Evolutionary conservation across 2,329 filamentous ascomycete species (phyloP).

Genomic region (Colletotrichum lentis): DNA sequence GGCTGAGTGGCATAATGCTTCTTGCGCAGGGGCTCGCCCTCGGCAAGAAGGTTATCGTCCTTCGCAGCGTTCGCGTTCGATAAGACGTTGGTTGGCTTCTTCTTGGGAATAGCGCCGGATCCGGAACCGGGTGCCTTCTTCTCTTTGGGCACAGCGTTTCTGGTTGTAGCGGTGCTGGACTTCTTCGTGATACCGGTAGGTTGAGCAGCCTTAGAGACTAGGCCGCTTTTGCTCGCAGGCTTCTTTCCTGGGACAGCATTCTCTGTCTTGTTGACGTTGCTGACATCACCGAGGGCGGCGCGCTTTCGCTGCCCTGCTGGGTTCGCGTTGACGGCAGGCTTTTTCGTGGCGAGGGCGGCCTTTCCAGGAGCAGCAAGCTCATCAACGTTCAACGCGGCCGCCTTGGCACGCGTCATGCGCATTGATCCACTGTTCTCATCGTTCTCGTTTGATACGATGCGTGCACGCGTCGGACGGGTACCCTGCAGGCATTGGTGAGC

Average conservation of each 20-base stretch:
- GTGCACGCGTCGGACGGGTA: constrained; percentile 70
- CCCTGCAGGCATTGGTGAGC: constrained; percentile 55
- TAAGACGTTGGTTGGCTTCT: constrained; percentile 67
- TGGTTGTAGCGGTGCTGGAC: constrained; percentile 65
- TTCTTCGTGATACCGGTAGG: constrained; percentile 83
- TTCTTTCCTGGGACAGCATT: constrained; percentile 77
- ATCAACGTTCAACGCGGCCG: constrained; percentile 75
- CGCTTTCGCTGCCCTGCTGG: constrained; percentile 71
- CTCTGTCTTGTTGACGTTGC: constrained; percentile 88
- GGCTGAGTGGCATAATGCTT: constrained; percentile 59
- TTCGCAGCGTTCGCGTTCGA: constrained; percentile 75
- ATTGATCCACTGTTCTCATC: constrained; percentile 85
- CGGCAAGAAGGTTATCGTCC: constrained; percentile 68
- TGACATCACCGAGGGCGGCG: constrained; percentile 89
- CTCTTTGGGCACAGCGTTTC: constrained; percentile 73
- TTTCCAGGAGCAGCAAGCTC: constrained; percentile 69
- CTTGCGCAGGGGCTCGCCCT: constrained; percentile 74
- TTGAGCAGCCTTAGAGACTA: constrained; percentile 82
- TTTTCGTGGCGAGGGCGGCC: constrained; percentile 75
- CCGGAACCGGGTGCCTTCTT: constrained; percentile 77
- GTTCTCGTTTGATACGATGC: constrained; percentile 88
- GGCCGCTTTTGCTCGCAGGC: constrained; percentile 68
- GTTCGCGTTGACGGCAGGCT: constrained; percentile 61
- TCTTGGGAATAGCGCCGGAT: constrained; percentile 67
- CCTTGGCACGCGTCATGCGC: constrained; percentile 92